Percentiles rank a stretch among this genome's conserved stretches.
These are phyloP conservation scores for Paraglomus occultum DNA, from an alignment of 192 early-diverging fungal species.

Conservation along the genomic window DNA sequence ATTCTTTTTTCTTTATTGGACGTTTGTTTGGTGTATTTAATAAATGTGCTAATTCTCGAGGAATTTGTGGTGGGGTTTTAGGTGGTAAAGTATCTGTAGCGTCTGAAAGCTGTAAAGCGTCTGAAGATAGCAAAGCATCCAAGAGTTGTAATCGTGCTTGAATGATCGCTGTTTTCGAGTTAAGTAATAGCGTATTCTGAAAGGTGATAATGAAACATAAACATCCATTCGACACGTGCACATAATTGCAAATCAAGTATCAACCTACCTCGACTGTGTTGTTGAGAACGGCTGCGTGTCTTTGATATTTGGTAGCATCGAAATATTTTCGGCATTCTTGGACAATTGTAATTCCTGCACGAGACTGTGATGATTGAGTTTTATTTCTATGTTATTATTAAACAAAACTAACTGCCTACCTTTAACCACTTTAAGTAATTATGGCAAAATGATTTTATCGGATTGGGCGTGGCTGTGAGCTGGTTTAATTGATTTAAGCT, in stretches of 20 bases:
- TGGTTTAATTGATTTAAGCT: slow-evolving; percentile 5
- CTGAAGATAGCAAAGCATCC: slow-evolving; percentile 11
- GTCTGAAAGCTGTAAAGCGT: background rate
- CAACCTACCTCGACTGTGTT: slow-evolving; percentile 13
- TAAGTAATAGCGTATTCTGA: slow-evolving; percentile 9
- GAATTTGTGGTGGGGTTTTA: slow-evolving; percentile 19
- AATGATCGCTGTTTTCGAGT: slow-evolving; percentile 8
- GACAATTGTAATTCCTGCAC: slow-evolving; percentile 8
- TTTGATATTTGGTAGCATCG: slow-evolving; percentile 13
- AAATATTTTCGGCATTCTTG: slow-evolving; percentile 16
- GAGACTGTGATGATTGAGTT: slow-evolving; percentile 16
- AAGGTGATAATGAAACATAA: slow-evolving; percentile 14
- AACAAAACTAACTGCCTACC: background rate
- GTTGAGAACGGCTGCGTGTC: slow-evolving; percentile 15
- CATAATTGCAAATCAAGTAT: slow-evolving; percentile 17
- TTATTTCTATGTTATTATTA: slow-evolving; percentile 18
- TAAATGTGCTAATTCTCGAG: slow-evolving; percentile 13
- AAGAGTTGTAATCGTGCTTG: slow-evolving; percentile 10
- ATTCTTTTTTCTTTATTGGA: slow-evolving; percentile 23
- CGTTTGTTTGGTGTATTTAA: slow-evolving; percentile 17
- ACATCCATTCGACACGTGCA: slow-evolving; percentile 16
- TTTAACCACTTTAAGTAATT: slow-evolving; percentile 17
- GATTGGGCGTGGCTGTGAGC: slow-evolving; percentile 1
- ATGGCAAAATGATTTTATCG: slow-evolving; percentile 11
- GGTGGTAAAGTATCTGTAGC: no score